Evolutionary conservation across 768 basidiomycete genomes (phyloP).

Genomic region (Pleurotus salmoneostramineus): DNA sequence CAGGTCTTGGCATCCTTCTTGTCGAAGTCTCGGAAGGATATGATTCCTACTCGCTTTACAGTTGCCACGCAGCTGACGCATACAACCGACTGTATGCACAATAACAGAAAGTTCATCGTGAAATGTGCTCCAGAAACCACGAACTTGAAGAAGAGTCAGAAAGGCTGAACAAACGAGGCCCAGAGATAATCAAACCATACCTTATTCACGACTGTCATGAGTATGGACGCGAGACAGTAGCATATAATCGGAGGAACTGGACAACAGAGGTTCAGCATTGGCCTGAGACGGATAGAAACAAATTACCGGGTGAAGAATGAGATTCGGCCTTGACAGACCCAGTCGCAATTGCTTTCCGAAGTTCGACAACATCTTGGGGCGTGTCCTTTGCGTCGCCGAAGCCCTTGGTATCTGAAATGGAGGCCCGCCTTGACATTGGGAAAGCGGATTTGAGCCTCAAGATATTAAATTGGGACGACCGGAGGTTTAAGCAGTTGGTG

Average conservation of each 20-base stretch:
- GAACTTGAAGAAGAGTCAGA: constrained; percentile 45
- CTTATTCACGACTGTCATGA: constrained; percentile 98
- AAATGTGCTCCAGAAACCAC: constrained; percentile 92
- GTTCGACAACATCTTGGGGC: constrained; percentile 39
- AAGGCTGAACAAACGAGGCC: not conserved
- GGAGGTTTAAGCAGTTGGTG: too few relatives aligned
- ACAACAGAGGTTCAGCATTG: not conserved
- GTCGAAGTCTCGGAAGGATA: constrained; percentile 84
- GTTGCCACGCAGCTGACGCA: constrained; percentile 73
- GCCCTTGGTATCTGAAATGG: too few relatives aligned
- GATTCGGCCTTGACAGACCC: constrained; percentile 22
- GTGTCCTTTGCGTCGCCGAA: constrained; percentile 19
- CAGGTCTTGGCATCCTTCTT: constrained; percentile 81
- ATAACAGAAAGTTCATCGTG: constrained; percentile 94
- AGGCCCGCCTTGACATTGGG: not conserved
- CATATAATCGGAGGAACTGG: constrained; percentile 78
- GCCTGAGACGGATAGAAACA: not conserved
- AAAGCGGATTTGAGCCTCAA: not conserved
- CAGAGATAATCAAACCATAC: constrained; percentile 32
- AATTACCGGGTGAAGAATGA: constrained; percentile 25
- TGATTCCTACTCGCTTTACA: constrained; percentile 74
- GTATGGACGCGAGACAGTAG: constrained; percentile 89
- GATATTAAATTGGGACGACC: too few relatives aligned
- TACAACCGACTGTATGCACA: constrained; percentile 87
- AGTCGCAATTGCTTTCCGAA: constrained; percentile 39